Evolutionary conservation across 192 early-diverging fungal species (phyloP), one percentile per base, ranked within the genome.

Genomic region (Coemansia asiatica): DNA sequence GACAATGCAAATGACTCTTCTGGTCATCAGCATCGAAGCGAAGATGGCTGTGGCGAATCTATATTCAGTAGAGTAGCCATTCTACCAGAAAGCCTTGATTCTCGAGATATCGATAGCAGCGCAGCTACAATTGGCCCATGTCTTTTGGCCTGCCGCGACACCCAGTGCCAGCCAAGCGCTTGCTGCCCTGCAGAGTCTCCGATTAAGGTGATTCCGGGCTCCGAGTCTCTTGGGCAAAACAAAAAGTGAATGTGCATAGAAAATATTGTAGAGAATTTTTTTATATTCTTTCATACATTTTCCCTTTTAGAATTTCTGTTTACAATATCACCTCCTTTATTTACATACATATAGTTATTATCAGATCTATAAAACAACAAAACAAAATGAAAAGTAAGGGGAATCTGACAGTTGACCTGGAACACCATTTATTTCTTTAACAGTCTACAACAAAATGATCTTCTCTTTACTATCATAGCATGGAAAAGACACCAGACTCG

Each of bases 121-220:
- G 33, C 71, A 16, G 68, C 67, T 2, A 74, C 74, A 4, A 82
- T 82, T 13, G 79, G 74, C 0, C 74, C 79, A 12, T 82, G 79
- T 59, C 68, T 76, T 36, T 65, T 82, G 21, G 38, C 65, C 16
- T 82, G 79, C 50, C 55, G 62, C 58, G 61, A 69, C 50, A 55
- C 48, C 29, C 67, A 25, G 16, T 82, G 79, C 31, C 58, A 70
- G 56, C 74, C 79, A 15, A 71, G 74, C 62, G 65, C 73, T 13
- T 82, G 79, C 67, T 82, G 79, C 64, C 79, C 79, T 0, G 64
- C 57, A 19, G 79, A 82, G 68, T 47, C 66, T 56, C 73, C 79
- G 5, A 82, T 75, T 57, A 72, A 73, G 64, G 79, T 76, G 21
- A 63, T 79, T 26, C 71, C 71, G 13, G 67, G 73, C 44, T 51